Base-by-base conservation (phyloP, 139 green algal genomes). In the Tetraselmis striata region DNA sequence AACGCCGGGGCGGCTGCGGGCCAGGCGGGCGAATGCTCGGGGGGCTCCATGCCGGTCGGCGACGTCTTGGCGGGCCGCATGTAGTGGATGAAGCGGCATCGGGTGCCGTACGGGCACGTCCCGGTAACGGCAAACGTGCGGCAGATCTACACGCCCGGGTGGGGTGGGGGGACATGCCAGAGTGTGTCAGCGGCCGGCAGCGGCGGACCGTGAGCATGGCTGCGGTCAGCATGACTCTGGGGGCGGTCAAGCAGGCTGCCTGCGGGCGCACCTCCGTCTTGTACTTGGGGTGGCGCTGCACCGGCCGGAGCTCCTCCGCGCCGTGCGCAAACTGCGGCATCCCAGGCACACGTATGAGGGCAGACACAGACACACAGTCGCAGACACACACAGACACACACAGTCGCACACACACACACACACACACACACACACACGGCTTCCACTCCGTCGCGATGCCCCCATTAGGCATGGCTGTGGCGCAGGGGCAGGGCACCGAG, bases 291-390 rank as follows among this genome's bases (percentile, higher is more conserved):
- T 97, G 95, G 1, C 95, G 87, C 31, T 90, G 75, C 2, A 97
- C 82, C 1, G 88, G 88, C 29, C 95, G 87, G 82, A 98, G 84
- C 86, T 98, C 95, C 24, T 93, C 85, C 1, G 82, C 45, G 2
- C 95, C 94, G 80, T 98, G 95, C 0, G 95, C 95, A 89, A 98
- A 98, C 92, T 97, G 90, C 67, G 30, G 79, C 28, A n/a, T n/a
- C n/a, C n/a, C n/a, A n/a, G n/a, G n/a, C n/a, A n/a, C n/a, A n/a
- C n/a, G n/a, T n/a, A n/a, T n/a, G n/a, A n/a, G n/a, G n/a, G n/a
- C n/a, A n/a, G n/a, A n/a, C n/a, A n/a, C n/a, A n/a, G n/a, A n/a
- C n/a, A n/a, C n/a, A n/a, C n/a, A n/a, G n/a, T n/a, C n/a, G n/a
- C n/a, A n/a, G n/a, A n/a, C n/a, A n/a, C n/a, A n/a, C n/a, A n/a